Conservation (phyloP, 805 yeast genomes). For the Candida berthetii region DNA sequence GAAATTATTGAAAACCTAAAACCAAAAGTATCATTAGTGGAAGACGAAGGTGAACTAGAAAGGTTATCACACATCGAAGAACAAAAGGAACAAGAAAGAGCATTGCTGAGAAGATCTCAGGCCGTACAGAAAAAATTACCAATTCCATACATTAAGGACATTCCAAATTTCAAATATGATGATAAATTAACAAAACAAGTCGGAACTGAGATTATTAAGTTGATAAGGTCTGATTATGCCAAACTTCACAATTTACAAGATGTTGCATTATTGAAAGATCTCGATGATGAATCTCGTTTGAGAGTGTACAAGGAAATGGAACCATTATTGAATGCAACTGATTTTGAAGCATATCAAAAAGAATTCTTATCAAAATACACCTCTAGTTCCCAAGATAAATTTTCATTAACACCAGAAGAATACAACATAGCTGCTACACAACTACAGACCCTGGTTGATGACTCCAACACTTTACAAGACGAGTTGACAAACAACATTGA, state of each 20-base stretch:
- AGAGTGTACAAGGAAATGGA: constrained; percentile 7
- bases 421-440: background rate
- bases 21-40: constrained; percentile 1
- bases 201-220: constrained; percentile 23
- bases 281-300: constrained; percentile 9
- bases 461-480: constrained; percentile 12
- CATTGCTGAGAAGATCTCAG: constrained; percentile 34
- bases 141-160: constrained; percentile 26
- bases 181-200: constrained; percentile 10
- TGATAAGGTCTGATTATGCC: constrained; percentile 37
- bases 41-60: constrained; percentile 17
- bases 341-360: constrained; percentile 3
- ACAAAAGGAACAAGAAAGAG: constrained; percentile 10
- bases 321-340: constrained; percentile 2
- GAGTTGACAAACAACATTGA: constrained; percentile 4
- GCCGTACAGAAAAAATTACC: constrained; percentile 39
- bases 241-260: constrained; percentile 20
- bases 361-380: constrained; percentile 1
- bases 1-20: constrained; percentile 4
- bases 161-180: background rate
- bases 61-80: constrained; percentile 9
- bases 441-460: constrained; percentile 6
- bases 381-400: background rate
- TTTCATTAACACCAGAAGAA: constrained; percentile 3
- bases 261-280: constrained; percentile 12